phyloP scores from a whole-genome alignment of 2,329 filamentous ascomycete species.

The Dactylellina parvicollis region DNA sequence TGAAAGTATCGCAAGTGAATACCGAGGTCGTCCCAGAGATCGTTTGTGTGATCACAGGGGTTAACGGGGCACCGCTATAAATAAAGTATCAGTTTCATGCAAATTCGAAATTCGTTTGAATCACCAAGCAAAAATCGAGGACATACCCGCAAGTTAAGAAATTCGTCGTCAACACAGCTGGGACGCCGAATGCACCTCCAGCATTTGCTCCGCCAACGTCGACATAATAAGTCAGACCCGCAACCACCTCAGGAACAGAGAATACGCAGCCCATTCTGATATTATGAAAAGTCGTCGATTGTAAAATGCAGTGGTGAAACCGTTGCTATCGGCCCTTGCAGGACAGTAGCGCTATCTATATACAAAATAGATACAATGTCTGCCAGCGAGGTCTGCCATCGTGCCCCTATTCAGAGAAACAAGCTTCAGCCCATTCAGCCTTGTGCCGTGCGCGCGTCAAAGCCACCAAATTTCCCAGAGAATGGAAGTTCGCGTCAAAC shows the following conservation, averaged over 20 bases:
- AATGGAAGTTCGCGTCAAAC: too few species aligned
- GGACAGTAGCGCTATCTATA: too few species aligned
- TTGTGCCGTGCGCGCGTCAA: too few species aligned
- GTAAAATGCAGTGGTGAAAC: too few species aligned
- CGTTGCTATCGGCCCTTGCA: background rate
- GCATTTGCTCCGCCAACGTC: constrained; percentile 10
- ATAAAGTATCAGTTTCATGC: too few species aligned
- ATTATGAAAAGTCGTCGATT: background rate
- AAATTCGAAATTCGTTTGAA: too few species aligned
- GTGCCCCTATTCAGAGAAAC: too few species aligned
- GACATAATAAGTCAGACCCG: constrained; percentile 20
- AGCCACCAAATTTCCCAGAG: too few species aligned
- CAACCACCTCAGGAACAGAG: constrained; percentile 10
- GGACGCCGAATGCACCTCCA: constrained; percentile 19
- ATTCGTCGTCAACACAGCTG: constrained; percentile 7
- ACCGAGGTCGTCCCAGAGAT: constrained; percentile 6
- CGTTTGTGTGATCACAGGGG: constrained; percentile 4
- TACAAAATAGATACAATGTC: too few species aligned
- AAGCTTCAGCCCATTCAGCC: too few species aligned
- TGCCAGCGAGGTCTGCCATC: too few species aligned
- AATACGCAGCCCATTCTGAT: constrained; percentile 37
- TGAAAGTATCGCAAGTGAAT: constrained; percentile 23
- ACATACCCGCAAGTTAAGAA: constrained; percentile 36
- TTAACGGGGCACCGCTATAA: constrained; percentile 11
- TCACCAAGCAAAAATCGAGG: background rate